Percentiles rank a stretch among this genome's conserved stretches.
phyloP scores from a whole-genome alignment of 2,329 filamentous ascomycete species.

The Cytospora piceicola region DNA sequence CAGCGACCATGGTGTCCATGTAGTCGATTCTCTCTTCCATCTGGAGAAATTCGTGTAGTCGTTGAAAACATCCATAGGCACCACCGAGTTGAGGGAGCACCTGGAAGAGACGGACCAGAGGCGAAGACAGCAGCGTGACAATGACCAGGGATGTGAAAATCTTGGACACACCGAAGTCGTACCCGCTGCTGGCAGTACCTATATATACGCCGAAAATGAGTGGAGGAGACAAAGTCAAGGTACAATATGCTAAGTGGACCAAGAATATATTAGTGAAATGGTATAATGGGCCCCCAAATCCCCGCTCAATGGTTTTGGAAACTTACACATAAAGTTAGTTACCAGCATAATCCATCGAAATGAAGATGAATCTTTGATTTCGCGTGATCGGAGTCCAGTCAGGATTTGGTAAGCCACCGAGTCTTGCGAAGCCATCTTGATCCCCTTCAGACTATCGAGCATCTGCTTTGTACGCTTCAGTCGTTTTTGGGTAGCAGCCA shows the following conservation, averaged over 20 bases:
- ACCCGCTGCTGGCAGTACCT: conserved; percentile 25
- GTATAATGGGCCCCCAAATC: neutral
- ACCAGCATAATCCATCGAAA: conserved; percentile 12
- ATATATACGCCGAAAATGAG: conserved; percentile 32
- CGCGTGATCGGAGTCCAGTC: neutral
- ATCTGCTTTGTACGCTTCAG: conserved; percentile 32
- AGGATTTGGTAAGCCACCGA: neutral
- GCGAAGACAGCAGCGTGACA: conserved; percentile 31
- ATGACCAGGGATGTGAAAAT: conserved; percentile 33
- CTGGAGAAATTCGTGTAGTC: conserved; percentile 32
- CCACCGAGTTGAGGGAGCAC: conserved; percentile 29
- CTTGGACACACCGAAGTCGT: conserved; percentile 27
- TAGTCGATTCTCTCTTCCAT: conserved; percentile 27
- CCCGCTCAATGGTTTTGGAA: neutral
- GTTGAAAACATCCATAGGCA: conserved; percentile 30
- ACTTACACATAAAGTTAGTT: conserved; percentile 12
- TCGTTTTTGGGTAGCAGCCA: conserved; percentile 29
- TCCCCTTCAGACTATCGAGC: conserved; percentile 32
- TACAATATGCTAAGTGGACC: conserved; percentile 26
- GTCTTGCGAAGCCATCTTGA: conserved; percentile 31
- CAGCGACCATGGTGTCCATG: conserved; percentile 13
- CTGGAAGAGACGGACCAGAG: conserved; percentile 30
- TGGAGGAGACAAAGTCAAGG: conserved; percentile 30
- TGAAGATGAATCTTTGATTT: conserved; percentile 9
- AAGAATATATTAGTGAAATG: conserved; percentile 1